Evolutionary conservation across 306 rosid genomes (phyloP).

Genomic region (Lupinus albus): DNA sequence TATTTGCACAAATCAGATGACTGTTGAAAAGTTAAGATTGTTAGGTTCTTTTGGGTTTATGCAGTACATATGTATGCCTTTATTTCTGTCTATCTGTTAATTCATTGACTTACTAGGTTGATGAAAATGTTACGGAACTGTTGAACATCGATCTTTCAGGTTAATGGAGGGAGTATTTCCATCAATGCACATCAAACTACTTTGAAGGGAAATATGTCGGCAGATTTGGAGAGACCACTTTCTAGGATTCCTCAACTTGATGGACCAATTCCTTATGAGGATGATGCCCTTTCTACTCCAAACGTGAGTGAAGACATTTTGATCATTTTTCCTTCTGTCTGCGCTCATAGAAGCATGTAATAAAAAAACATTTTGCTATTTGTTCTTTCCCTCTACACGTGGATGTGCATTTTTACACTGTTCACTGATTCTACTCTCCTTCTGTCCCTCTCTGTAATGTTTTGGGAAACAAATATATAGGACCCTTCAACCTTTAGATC

Average conservation of each 20-base stretch:
- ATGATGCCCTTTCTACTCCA: slow-evolving; percentile 92
- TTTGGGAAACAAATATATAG: slow-evolving; percentile 12
- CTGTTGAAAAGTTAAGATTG: not conserved
- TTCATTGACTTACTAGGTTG: slow-evolving; percentile 38
- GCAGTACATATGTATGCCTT: not conserved
- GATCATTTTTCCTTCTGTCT: not conserved
- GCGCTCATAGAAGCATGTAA: not conserved
- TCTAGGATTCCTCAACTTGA: slow-evolving; percentile 91
- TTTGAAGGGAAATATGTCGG: slow-evolving; percentile 48
- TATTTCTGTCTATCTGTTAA: slow-evolving; percentile 25
- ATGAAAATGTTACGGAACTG: slow-evolving; percentile 26
- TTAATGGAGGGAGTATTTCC: slow-evolving; percentile 63
- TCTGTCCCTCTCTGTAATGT: not conserved
- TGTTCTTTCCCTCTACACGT: slow-evolving; percentile 12
- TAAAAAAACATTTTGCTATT: slow-evolving; percentile 10
- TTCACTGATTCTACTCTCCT: slow-evolving; percentile 13
- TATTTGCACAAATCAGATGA: slow-evolving; percentile 8
- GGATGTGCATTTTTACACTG: slow-evolving; percentile 4
- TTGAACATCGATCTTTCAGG: slow-evolving; percentile 54
- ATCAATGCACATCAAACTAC: slow-evolving; percentile 39
- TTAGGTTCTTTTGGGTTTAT: slow-evolving; percentile 16
- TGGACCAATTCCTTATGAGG: slow-evolving; percentile 91
- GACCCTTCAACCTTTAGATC: not conserved
- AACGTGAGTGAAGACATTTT: slow-evolving; percentile 58
- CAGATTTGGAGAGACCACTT: slow-evolving; percentile 46